Percentiles rank a stretch among this genome's conserved stretches.
These are phyloP conservation scores for Aureobasidium uvarum DNA, from an alignment of 2,329 filamentous ascomycete genomes.

Conservation along the genomic window DNA sequence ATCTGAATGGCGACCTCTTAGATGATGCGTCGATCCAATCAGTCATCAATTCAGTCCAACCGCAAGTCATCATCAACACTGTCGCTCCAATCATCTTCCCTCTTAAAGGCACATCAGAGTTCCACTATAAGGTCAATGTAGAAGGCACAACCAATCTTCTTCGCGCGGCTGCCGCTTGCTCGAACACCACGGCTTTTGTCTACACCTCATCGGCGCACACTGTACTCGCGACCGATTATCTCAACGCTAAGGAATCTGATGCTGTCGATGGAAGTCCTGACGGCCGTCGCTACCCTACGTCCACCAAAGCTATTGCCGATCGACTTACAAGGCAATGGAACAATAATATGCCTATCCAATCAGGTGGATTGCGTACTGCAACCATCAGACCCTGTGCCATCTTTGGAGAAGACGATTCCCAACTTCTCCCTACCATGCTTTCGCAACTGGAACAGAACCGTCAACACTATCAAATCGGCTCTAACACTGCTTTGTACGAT, in stretches of 20 bases:
- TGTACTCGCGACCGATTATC: background rate
- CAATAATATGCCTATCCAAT: background rate
- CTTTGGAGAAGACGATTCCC: background rate
- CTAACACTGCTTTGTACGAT: background rate
- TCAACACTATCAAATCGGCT: background rate
- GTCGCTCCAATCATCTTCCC: background rate
- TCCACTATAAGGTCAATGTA: background rate
- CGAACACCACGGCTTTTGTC: background rate
- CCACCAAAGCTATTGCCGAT: background rate
- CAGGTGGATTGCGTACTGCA: background rate
- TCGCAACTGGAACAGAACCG: background rate
- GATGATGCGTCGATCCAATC: background rate
- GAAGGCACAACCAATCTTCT: background rate
- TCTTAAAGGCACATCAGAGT: background rate
- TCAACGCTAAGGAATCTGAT: background rate
- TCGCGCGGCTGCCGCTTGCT: background rate
- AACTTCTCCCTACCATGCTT: background rate
- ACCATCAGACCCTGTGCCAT: background rate
- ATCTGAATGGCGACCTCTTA: background rate
- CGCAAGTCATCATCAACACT: background rate
- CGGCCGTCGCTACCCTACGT: background rate
- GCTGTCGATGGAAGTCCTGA: background rate
- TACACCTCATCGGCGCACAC: background rate
- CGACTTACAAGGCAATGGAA: background rate
- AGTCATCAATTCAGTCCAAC: background rate